A percentile compares a stretch with the other conserved stretches of the same genome.
Evolutionary conservation across 371 early-diverging fungal species (phyloP).

Genomic region (Mortierella sp.): DNA sequence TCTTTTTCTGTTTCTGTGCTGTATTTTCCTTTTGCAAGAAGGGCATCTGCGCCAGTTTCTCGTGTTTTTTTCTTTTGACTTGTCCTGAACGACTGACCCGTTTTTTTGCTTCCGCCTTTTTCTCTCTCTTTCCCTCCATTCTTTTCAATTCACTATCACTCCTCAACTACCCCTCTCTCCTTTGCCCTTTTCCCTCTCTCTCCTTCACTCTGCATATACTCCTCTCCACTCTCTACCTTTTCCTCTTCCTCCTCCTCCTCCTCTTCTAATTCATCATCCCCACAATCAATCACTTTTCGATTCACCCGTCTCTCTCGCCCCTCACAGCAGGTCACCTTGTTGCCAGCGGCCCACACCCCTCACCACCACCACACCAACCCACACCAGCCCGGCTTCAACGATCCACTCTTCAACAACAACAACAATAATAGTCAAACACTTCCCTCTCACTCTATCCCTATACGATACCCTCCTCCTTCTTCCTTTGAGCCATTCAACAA

Average conservation of each 20-base stretch:
- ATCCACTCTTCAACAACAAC: constrained; percentile 3
- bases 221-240: too few relatives aligned
- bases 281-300: neutral
- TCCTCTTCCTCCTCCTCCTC: neutral
- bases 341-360: constrained; percentile 11
- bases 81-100: too few relatives aligned
- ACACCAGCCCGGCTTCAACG: neutral
- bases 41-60: neutral
- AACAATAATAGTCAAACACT: constrained; percentile 3
- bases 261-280: neutral
- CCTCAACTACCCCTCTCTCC: neutral
- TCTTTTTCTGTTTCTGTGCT: too few relatives aligned
- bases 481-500: neutral
- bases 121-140: neutral
- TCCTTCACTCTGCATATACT: neutral
- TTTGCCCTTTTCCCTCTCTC: neutral
- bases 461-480: neutral
- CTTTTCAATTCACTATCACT: too few relatives aligned
- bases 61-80: neutral
- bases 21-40: too few relatives aligned
- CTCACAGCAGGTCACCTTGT: constrained; percentile 23
- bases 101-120: neutral
- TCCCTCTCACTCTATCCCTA: neutral
- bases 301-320: constrained; percentile 1
- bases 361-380: neutral